Conservation (phyloP, 2,329 filamentous ascomycete species). For the Tolypocladium amazonense region DNA sequence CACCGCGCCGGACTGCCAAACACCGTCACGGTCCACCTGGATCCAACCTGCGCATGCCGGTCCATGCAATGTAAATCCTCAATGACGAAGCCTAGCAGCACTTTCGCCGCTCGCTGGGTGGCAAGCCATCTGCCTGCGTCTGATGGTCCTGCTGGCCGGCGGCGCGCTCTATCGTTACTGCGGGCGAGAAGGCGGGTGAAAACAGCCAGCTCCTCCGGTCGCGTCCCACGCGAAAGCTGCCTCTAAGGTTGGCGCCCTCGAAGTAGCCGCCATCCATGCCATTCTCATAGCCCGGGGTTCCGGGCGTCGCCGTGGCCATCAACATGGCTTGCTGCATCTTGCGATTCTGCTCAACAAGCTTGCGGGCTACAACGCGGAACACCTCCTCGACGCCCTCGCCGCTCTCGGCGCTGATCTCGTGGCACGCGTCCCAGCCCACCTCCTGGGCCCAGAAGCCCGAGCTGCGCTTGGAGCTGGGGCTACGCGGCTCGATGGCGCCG, state of each 20-base stretch:
- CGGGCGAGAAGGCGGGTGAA: constrained; percentile 40
- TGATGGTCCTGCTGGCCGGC: constrained; percentile 18
- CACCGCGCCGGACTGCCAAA: background rate
- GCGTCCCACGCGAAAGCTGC: constrained; percentile 46
- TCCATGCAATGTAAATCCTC: background rate
- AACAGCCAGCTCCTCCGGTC: constrained; percentile 51
- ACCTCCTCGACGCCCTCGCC: constrained; percentile 96
- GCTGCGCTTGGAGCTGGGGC: constrained; percentile 53
- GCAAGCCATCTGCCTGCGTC: constrained; percentile 6
- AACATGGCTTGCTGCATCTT: constrained; percentile 50
- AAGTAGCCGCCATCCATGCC: constrained; percentile 39
- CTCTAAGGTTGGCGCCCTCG: constrained; percentile 33
- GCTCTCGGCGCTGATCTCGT: constrained; percentile 90
- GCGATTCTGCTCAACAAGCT: constrained; percentile 53
- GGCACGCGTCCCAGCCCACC: constrained; percentile 91
- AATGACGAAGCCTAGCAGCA: constrained; percentile 16
- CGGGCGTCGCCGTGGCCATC: constrained; percentile 41
- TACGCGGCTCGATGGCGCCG: constrained; percentile 39
- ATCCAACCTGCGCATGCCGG: background rate
- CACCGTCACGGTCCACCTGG: background rate
- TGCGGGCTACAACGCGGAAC: constrained; percentile 60
- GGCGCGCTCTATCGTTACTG: constrained; percentile 35
- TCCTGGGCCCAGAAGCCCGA: constrained; percentile 86
- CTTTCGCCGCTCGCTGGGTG: constrained; percentile 12
- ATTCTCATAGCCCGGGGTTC: constrained; percentile 34